Evolutionary conservation across 345 rosid species (phyloP), one percentile per base, ranked within the genome.

Genomic region (Boechera retrofracta): DNA sequence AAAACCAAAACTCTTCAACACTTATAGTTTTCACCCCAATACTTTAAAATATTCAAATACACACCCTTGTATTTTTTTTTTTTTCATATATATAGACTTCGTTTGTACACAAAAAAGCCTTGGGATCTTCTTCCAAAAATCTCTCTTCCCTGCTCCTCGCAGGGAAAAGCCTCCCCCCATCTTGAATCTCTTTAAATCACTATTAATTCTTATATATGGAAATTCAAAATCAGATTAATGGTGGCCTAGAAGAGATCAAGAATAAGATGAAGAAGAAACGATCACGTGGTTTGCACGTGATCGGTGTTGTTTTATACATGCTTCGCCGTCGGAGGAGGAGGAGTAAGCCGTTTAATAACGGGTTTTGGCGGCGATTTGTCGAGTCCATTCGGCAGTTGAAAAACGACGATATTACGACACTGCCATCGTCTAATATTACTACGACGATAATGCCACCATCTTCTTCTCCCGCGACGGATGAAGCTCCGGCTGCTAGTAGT

Each of bases 271-370:
- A 75, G 45, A 90, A 83, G 78, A 84, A 82, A 53, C 67, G 76
- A 64, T 75, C 80, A n/a, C 76, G 86, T 31, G 69, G 84, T 7
- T 29, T 84, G 77, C 78, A 81, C 69, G 12, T 91, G 47, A 11
- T 91, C 12, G 77, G 80, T 79, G 83, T 72, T 0, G 85, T 83
- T 4, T 41, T 88, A 39, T 81, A 75, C 75, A 74, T 88, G 85
- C 55, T 89, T 5, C 82, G 81, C 18, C 70, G 72, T 41, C 58
- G 82, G 1, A 24, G 61, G 38, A 24, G 61, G 38, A 55, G 67
- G 12, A 85, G 65, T 11, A 79, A 89, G 11, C 83, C 85, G 26
- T 45, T 80, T 16, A 28, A 61, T 21, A 79, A 52, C 39, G 79
- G 76, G 8, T 55, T 76, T 31, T 80, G 85, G 87, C 79, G 77